Evolutionary conservation across 257 asterid genomes (phyloP), one percentile per base, ranked within the genome.

Genomic region (Solanum chiquidenum): DNA sequence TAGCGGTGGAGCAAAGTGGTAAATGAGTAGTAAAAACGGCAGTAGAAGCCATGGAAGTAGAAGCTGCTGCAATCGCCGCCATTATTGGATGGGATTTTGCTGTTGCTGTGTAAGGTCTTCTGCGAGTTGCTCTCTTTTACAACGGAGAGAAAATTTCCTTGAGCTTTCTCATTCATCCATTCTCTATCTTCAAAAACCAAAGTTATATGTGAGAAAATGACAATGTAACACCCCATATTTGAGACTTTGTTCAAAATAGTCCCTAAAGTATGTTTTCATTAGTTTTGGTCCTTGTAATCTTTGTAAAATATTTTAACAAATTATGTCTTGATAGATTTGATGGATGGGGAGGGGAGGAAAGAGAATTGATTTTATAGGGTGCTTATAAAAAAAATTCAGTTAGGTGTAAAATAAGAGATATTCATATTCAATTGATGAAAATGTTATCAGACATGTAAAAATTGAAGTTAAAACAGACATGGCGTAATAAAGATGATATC

Each of bases 401-500:
- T 44, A 44, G 4, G 55, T 46, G 55, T 3, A n/a, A 7, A 6
- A 55, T 0, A 55, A 55, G 0, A 46, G 55, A 46, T 0, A 46
- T 13, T 46, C 20, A 46, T 46, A 12, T 46, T 46, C 55, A 46
- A 46, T 13, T 0, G 55, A 46, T 46, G 20, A 46, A 46, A 55
- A 18, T 12, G 10, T 55, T 18, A 55, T 20, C 20, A 16, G 62
- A 52, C 7, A 52, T 16, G 62, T 52, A 20, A 16, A 52, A 5
- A 52, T 52, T 52, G 23, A 52, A 52, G 4, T 16, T 8, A 52
- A 20, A 52, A 16, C 18, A 52, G 2, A 58, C 25, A 55, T 20
- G 25, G 20, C 25, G 0, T 2, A 20, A 55, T 0, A 20, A 3
- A 55, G 0, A 7, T 0, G 25, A 0, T 55, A 6, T 18, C 1